Base-by-base conservation (phyloP, 352 stramenopile species). In the Globisporangium parvum region DNA sequence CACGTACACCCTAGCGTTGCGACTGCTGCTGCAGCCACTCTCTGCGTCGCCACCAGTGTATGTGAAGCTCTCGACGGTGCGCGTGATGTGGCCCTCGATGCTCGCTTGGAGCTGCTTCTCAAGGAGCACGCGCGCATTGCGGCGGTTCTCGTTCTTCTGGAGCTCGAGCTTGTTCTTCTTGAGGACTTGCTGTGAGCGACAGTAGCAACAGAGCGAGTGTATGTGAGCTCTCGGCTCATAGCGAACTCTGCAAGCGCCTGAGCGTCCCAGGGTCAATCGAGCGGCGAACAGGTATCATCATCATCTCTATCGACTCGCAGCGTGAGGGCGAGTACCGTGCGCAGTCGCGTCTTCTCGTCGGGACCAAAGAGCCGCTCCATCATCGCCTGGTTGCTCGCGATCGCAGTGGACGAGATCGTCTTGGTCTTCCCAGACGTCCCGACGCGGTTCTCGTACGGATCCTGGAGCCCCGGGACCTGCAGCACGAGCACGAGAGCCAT, bases 81-180 rank as follows among this genome's bases (percentile, higher is more conserved):
- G 84, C 1, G 85, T 94, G 59, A 95, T 85, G 63, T 96, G 85
- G 12, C 85, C 80, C 57, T 96, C 88, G 37, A 95, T 82, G 54
- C 86, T 95, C 1, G 76, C 77, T 53, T 95, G 82, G n/a, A 96
- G 71, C 55, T 92, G 83, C 37, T 93, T 91, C 58, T 96, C 86
- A 44, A 94, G 72, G 24, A 88, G 67, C 10, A 85, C 67, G 8
- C 87, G 75, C 26, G 82, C 73, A 51, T 96, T 92, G 31, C 78
- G 73, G 21, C 75, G 71, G 47, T 83, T 79, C 21, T 91, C 81
- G 35, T 73, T 79, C 51, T 92, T 92, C 55, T 88, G 77, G 1
- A 85, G 51, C 56, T 92, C 79, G 46, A 85, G 66, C 45, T 88
- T 89, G 66, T 87, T 89, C 51, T 90, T 92, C 59, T 90, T 92